phyloP scores from a whole-genome alignment of 805 yeast species.

The Grigorovia yakushimaensis region DNA sequence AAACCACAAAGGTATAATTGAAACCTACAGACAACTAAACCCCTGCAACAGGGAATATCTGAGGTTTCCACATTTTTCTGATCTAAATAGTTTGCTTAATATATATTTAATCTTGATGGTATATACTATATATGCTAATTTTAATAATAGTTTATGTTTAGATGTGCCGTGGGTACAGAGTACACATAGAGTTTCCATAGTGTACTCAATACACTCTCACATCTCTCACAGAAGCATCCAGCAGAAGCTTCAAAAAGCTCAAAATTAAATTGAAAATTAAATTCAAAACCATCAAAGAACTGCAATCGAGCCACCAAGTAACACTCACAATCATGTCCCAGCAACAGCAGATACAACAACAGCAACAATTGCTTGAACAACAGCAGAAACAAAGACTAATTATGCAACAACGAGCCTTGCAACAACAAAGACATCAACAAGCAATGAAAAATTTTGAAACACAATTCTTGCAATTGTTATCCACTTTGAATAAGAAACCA shows the following conservation, averaged over 20 bases:
- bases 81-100: too few species aligned
- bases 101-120: too few species aligned
- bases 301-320: not conserved
- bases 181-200: too few species aligned
- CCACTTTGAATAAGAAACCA: conserved; percentile 31
- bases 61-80: too few species aligned
- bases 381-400: conserved; percentile 25
- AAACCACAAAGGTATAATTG: conserved; percentile 27
- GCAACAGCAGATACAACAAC: conserved; percentile 22
- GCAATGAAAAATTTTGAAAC: conserved; percentile 35
- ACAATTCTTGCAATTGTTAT: conserved; percentile 30
- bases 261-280: not conserved
- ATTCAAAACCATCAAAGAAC: not conserved
- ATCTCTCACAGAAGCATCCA: too few species aligned
- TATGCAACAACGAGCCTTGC: conserved; percentile 24
- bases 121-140: too few species aligned
- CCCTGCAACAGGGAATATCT: too few species aligned
- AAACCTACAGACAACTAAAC: too few species aligned
- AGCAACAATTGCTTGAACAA: conserved; percentile 17
- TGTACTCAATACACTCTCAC: too few species aligned
- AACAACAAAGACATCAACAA: conserved; percentile 31
- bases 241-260: too few species aligned
- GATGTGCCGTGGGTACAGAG: too few species aligned
- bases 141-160: too few species aligned
- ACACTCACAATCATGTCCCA: conserved; percentile 15